These are phyloP conservation scores for Aspergillus floridensis DNA, from an alignment of 2,329 filamentous ascomycete species.

Conservation along the genomic window DNA sequence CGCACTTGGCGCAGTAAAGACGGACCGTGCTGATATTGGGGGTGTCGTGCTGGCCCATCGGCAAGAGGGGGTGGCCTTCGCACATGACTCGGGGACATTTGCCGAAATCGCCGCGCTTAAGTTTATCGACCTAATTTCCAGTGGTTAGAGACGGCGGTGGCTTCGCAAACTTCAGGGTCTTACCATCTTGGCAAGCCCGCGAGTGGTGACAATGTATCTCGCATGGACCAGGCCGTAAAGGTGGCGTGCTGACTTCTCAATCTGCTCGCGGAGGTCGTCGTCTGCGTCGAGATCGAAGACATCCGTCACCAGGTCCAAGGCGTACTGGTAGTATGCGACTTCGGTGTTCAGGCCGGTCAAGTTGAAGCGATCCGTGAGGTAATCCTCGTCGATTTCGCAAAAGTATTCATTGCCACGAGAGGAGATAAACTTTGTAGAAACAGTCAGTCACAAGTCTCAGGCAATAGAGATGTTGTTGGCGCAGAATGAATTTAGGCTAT, in stretches of 20 bases:
- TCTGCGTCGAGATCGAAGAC: slow-evolving; percentile 99
- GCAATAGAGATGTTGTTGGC: slow-evolving; percentile 1
- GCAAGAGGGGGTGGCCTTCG: slow-evolving; percentile 85
- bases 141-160: slow-evolving; percentile 6
- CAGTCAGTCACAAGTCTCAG: slow-evolving; percentile 13
- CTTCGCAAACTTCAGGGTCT: not conserved
- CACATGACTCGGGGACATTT: slow-evolving; percentile 97
- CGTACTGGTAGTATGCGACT: slow-evolving; percentile 98
- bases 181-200: slow-evolving; percentile 95
- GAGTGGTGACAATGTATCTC: slow-evolving; percentile 92
- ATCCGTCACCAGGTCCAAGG: slow-evolving; percentile 92
- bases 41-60: slow-evolving; percentile 89
- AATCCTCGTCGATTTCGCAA: slow-evolving; percentile 99
- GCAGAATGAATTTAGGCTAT: not conserved
- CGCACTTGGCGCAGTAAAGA: slow-evolving; percentile 94
- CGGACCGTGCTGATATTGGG: slow-evolving; percentile 88
- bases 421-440: slow-evolving; percentile 76
- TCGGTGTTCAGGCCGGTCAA: slow-evolving; percentile 94
- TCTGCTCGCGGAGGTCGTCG: slow-evolving; percentile 96
- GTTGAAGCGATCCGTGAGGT: slow-evolving; percentile 97
- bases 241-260: slow-evolving; percentile 94
- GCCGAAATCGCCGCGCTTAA: slow-evolving; percentile 96
- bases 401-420: slow-evolving; percentile 98
- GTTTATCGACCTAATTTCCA: slow-evolving; percentile 79
- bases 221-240: slow-evolving; percentile 95